These are phyloP conservation scores for Fusarium sp. DNA, from an alignment of 2,329 filamentous ascomycete species.

Conservation along the genomic window DNA sequence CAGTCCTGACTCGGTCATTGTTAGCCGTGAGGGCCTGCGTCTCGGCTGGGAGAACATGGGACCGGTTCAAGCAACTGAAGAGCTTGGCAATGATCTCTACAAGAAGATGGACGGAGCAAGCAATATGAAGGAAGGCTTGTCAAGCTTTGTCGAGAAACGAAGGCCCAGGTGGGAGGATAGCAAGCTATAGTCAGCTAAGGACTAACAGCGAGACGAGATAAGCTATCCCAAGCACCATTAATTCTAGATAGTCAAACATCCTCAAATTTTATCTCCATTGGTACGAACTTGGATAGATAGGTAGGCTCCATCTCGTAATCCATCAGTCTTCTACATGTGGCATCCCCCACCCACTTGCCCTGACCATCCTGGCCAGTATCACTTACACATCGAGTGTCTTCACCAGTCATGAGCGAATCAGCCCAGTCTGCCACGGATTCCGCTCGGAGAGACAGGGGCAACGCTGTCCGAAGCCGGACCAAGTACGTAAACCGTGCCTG, in stretches of 20 bases:
- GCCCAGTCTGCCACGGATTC: background rate
- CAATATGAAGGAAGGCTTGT: constrained; percentile 76
- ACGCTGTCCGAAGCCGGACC: background rate
- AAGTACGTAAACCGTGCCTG: background rate
- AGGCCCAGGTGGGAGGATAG: constrained; percentile 71
- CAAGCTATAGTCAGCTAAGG: background rate
- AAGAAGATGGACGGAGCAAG: constrained; percentile 67
- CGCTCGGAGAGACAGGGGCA: background rate
- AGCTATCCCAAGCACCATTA: background rate
- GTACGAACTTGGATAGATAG: background rate
- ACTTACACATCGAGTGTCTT: background rate
- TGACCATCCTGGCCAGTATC: background rate
- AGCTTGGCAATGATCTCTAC: constrained; percentile 57
- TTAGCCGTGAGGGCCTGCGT: constrained; percentile 73
- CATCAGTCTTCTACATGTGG: background rate
- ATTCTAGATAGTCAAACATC: background rate
- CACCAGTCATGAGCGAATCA: background rate
- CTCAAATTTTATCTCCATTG: background rate
- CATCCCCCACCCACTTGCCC: background rate
- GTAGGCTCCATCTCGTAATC: background rate
- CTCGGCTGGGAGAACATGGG: constrained; percentile 75
- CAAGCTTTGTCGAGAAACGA: constrained; percentile 77
- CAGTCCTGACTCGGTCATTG: constrained; percentile 77
- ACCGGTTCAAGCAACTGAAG: constrained; percentile 64
- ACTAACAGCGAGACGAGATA: background rate